Conservation (phyloP, 768 basidiomycete genomes). For the Russula earlei region DNA sequence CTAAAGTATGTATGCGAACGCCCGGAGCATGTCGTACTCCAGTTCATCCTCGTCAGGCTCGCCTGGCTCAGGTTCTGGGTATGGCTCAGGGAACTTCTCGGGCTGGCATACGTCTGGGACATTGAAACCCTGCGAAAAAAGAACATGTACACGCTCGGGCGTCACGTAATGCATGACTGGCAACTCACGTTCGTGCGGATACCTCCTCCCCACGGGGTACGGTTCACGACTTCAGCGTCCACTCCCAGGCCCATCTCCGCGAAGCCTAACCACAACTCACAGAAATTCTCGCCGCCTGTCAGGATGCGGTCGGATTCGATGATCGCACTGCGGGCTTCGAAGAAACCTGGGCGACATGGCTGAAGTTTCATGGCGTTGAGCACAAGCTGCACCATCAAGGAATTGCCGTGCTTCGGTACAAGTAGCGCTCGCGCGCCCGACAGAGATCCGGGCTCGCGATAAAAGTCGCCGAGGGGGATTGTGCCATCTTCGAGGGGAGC, state of each 20-base stretch:
- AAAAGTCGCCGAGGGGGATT: conserved; percentile 66
- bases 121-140: conserved; percentile 29
- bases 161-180: background rate
- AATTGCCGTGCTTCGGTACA: conserved; percentile 88
- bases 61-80: conserved; percentile 27
- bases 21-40: conserved; percentile 1
- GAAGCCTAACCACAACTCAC: conserved; percentile 81
- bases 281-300: conserved; percentile 90
- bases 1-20: background rate
- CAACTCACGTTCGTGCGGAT: conserved; percentile 53
- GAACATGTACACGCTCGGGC: background rate
- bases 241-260: conserved; percentile 70
- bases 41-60: conserved; percentile 26
- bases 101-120: conserved; percentile 35
- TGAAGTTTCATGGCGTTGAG: conserved; percentile 93
- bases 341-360: conserved; percentile 83
- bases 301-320: conserved; percentile 83
- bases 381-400: conserved; percentile 74
- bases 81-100: conserved; percentile 21
- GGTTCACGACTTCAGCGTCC: conserved; percentile 63
- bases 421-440: conserved; percentile 43
- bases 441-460: conserved; percentile 35
- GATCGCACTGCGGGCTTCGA: conserved; percentile 83
- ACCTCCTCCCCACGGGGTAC: conserved; percentile 92
- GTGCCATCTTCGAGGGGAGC: conserved; percentile 51